Percentiles rank a stretch among this genome's conserved stretches.
Conservation (phyloP, 257 asterid genomes). For the Solanum virginianum region DNA sequence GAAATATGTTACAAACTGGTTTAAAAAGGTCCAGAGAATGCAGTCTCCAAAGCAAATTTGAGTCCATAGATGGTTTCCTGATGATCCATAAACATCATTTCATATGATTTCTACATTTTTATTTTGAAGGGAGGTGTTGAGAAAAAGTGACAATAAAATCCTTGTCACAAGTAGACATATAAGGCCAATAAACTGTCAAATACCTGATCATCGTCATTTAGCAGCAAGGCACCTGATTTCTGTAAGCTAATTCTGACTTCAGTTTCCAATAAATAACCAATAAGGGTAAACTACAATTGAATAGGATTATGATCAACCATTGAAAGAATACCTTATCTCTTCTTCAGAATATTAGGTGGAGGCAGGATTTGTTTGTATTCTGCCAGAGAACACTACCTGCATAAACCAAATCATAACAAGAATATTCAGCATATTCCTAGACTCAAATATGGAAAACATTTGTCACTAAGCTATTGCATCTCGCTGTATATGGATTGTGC, state of each 20-base stretch:
- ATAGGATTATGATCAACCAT: background rate
- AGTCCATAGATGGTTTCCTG: background rate
- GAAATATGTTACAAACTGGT: background rate
- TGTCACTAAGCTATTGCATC: background rate
- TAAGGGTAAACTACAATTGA: background rate
- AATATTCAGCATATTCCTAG: background rate
- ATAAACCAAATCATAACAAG: background rate
- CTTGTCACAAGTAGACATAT: background rate
- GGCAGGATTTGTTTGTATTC: background rate
- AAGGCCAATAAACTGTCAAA: background rate
- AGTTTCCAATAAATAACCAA: background rate
- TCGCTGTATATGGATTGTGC: background rate
- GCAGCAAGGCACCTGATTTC: background rate
- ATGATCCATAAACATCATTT: background rate
- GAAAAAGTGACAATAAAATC: background rate
- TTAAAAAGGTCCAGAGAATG: background rate
- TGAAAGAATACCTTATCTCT: background rate
- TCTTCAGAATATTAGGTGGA: background rate
- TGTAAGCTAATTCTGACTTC: background rate
- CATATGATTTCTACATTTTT: background rate
- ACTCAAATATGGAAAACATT: background rate
- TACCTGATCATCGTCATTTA: background rate
- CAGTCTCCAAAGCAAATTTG: background rate
- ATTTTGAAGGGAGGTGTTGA: background rate
- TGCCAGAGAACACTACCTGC: background rate